Evolutionary conservation across 129 eudicot genomes (phyloP), one percentile per base, ranked within the genome.

Genomic region (Sambucus nigra): DNA sequence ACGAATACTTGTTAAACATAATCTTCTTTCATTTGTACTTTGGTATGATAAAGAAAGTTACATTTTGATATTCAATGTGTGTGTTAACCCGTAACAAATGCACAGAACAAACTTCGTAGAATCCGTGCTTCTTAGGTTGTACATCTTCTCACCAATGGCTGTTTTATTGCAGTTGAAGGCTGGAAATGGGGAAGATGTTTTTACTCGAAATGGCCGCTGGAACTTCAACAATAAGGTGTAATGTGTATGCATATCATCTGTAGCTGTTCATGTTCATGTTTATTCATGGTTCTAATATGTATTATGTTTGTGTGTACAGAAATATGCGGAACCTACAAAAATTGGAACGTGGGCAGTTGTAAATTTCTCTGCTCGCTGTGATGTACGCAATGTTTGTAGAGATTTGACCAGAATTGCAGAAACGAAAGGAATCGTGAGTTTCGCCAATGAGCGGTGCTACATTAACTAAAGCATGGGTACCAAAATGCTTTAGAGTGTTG

Each of bases 131-230:
- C n/a, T n/a, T n/a, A n/a, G n/a, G n/a, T n/a, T n/a, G n/a, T n/a
- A n/a, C n/a, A n/a, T n/a, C n/a, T n/a, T n/a, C n/a, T n/a, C 38
- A 31, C 10, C 38, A 0, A 31, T 31, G 38, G 38, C 10, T 31
- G 38, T 31, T 11, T 31, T 31, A n/a, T 63, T 26, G 63, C 68
- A 87, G 96, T 51, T 88, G 68, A 88, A 80, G 65, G 80, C 55
- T 6, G 97, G 89, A 1, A 73, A 69, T 32, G 86, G 84, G 8
- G 92, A 83, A 31, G 94, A 88, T 13, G 38, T 83, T 40, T 77
- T 74, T 54, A 56, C 97, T 19, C 61, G 91, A 19, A 77, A 75
- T 46, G 87, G 89, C 0, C 48, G 94, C 7, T 88, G 94, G 94
- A 88, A 71, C 35, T 88, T 83, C 14, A 80, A 80, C 29, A 76